phyloP scores from a whole-genome alignment of 163 green algal species.

The Trebouxia gelatinosa region DNA sequence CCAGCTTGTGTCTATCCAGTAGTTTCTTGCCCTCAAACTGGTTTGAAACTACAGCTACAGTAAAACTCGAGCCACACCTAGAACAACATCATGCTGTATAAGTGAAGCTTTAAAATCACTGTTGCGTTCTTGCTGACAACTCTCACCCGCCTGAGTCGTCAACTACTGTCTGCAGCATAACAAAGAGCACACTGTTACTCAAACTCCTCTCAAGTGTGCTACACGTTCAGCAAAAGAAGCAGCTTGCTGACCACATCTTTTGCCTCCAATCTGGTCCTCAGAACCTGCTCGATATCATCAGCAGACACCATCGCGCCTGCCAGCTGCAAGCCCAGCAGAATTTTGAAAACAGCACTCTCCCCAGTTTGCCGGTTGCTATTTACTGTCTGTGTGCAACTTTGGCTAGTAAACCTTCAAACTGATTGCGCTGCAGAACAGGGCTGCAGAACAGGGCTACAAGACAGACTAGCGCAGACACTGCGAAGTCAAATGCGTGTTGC shows the following conservation, averaged over 20 bases:
- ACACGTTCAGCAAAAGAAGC: not conserved
- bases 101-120: not conserved
- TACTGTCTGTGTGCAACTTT: too few species aligned
- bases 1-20: constrained; percentile 58
- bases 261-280: constrained; percentile 26
- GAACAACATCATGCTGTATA: not conserved
- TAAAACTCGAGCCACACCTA: constrained; percentile 62
- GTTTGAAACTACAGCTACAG: constrained; percentile 52
- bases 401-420: too few species aligned
- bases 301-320: constrained; percentile 22
- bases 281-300: constrained; percentile 21
- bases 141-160: constrained; percentile 42
- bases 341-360: too few species aligned
- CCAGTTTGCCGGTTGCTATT: too few species aligned
- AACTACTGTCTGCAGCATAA: constrained; percentile 37
- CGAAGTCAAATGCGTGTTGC: too few species aligned
- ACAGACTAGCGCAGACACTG: too few species aligned
- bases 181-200: not conserved
- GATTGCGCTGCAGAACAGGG: too few species aligned
- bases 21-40: constrained; percentile 63
- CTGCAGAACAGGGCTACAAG: too few species aligned
- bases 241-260: constrained; percentile 29
- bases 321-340: too few species aligned
- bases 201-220: not conserved
- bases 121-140: not conserved